A percentile compares a stretch with the other conserved stretches of the same genome.
phyloP scores from a whole-genome alignment of 1,284 basidiomycete genomes.

The Thelephora terrestris region DNA sequence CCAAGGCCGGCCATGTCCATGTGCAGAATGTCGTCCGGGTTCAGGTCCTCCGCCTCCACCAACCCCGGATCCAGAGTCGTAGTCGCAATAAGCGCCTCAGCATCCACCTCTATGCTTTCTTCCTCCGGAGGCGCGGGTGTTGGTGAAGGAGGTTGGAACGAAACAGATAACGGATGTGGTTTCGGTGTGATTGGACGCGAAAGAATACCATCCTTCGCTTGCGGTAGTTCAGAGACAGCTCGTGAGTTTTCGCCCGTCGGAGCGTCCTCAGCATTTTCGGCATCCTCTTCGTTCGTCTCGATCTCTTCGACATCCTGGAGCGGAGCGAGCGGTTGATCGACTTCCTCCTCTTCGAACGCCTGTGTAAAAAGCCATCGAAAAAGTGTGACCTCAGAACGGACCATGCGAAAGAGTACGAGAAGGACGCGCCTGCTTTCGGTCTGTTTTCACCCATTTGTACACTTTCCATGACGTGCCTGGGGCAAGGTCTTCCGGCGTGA shows the following conservation, averaged over 20 bases:
- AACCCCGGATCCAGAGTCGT: slow-evolving; percentile 14
- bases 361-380: slow-evolving; percentile 17
- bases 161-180: slow-evolving; percentile 38
- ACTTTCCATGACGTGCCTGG: slow-evolving; percentile 52
- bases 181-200: slow-evolving; percentile 58
- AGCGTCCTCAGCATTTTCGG: slow-evolving; percentile 52
- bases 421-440: slow-evolving; percentile 52
- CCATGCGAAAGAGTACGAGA: not conserved
- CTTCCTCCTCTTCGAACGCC: slow-evolving; percentile 73
- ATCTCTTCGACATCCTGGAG: slow-evolving; percentile 42
- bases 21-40: slow-evolving; percentile 24
- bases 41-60: slow-evolving; percentile 12
- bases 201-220: slow-evolving; percentile 32
- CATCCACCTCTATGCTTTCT: slow-evolving; percentile 3
- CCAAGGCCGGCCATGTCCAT: slow-evolving; percentile 55
- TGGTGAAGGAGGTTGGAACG: slow-evolving; percentile 27
- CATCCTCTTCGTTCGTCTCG: slow-evolving; percentile 33
- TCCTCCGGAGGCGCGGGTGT: slow-evolving; percentile 21
- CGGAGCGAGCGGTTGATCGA: slow-evolving; percentile 65
- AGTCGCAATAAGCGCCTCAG: not conserved
- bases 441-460: slow-evolving; percentile 65
- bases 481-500: slow-evolving; percentile 39
- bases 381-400: not conserved
- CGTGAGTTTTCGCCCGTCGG: slow-evolving; percentile 34
- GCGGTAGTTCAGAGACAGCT: slow-evolving; percentile 25